These are phyloP conservation scores for Mortierella sp. DNA, from an alignment of 371 early-diverging fungal species.

Conservation along the genomic window DNA sequence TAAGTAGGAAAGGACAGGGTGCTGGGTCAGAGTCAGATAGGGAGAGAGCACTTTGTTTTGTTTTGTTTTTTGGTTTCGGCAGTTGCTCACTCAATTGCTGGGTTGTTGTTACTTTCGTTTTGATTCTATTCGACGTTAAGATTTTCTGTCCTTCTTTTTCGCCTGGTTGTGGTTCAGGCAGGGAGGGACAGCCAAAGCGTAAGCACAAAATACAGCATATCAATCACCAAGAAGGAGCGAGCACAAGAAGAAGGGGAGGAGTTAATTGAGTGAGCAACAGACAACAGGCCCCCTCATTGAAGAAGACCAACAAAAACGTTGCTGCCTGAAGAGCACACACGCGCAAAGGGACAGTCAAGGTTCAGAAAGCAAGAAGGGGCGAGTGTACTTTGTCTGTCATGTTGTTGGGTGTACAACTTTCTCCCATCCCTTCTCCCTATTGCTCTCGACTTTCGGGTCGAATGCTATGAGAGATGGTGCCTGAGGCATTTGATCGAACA, in stretches of 20 bases:
- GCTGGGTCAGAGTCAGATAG: not conserved
- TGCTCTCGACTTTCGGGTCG: conserved; percentile 12
- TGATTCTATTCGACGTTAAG: not conserved
- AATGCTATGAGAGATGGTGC: not conserved
- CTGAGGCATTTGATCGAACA: not conserved
- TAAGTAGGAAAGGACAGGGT: not conserved
- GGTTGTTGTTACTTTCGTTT: conserved; percentile 1
- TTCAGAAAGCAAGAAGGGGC: not conserved
- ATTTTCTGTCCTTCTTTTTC: not conserved
- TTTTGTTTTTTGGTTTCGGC: not conserved
- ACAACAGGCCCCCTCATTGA: not conserved
- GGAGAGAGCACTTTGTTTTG: not conserved
- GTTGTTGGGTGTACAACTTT: conserved; percentile 2
- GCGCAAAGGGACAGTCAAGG: not conserved
- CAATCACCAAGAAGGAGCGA: too few relatives aligned
- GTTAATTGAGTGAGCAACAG: not conserved
- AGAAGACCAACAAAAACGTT: not conserved
- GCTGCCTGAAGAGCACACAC: not conserved
- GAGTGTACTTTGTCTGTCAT: too few relatives aligned
- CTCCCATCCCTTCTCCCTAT: not conserved
- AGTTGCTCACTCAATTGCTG: not conserved
- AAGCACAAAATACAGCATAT: not conserved
- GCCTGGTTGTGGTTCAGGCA: not conserved
- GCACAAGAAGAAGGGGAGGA: not conserved
- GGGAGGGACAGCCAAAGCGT: not conserved